Conservation (phyloP, 106 monocot species). For the Dendrobium chrysotoxum region DNA sequence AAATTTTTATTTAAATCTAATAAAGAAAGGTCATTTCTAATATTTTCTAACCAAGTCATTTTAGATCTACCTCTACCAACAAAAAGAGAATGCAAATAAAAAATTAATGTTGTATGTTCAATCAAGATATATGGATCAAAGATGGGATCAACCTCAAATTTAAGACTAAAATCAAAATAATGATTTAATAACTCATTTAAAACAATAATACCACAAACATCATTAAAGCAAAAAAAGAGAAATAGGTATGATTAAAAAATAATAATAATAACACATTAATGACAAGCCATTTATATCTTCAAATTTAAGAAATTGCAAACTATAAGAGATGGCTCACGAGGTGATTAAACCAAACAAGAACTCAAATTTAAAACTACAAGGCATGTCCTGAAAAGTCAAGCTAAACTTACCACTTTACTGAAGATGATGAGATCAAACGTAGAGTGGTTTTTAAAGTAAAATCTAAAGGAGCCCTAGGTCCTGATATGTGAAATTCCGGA, state of each 20-base stretch:
- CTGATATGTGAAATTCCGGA: slow-evolving; percentile 52
- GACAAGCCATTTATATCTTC: neutral
- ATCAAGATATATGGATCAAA: neutral
- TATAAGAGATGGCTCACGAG: neutral
- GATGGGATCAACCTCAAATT: neutral
- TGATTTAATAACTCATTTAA: neutral
- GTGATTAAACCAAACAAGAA: neutral
- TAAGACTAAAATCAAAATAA: neutral
- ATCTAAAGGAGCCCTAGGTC: slow-evolving; percentile 62
- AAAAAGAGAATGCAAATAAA: neutral
- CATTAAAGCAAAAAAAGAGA: neutral
- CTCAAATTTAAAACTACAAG: neutral
- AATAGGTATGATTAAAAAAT: neutral
- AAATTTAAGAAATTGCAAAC: neutral
- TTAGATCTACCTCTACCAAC: neutral
- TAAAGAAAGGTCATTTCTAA: too few relatives aligned
- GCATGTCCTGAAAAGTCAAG: neutral
- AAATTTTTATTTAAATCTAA: too few relatives aligned
- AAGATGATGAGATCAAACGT: slow-evolving; percentile 67
- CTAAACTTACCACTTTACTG: slow-evolving; percentile 69
- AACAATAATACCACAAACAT: neutral
- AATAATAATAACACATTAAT: too few relatives aligned
- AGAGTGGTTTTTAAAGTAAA: slow-evolving; percentile 77
- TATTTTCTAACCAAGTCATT: too few relatives aligned
- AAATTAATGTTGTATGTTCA: neutral